Percentiles rank a stretch among this genome's conserved stretches.
Conservation (phyloP, 768 basidiomycete species). For the Sistotremastrum suecicum region DNA sequence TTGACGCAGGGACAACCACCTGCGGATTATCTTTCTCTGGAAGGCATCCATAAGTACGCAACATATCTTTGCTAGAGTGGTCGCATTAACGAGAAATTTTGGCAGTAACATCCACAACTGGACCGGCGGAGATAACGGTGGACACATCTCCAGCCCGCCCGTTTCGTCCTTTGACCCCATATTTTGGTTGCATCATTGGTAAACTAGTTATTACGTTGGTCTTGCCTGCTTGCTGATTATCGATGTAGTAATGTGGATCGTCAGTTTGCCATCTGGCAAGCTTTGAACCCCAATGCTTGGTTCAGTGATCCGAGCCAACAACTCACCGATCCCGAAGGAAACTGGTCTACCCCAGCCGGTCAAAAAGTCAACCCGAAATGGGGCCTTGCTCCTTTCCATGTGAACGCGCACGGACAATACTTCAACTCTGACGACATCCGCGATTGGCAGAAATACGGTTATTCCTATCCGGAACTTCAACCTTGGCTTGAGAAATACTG, state of each 20-base stretch:
- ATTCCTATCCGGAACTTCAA: constrained; percentile 36
- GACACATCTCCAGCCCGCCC: constrained; percentile 32
- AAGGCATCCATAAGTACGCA: constrained; percentile 34
- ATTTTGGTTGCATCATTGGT: constrained; percentile 36
- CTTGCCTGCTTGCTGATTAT: too few species aligned
- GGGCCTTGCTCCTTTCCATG: too few species aligned
- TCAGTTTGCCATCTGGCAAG: constrained; percentile 37
- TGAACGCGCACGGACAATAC: too few species aligned
- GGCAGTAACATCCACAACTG: not conserved
- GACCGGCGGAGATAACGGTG: constrained; percentile 25
- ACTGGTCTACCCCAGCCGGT: too few species aligned
- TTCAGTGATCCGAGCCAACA: too few species aligned
- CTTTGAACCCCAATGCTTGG: constrained; percentile 17
- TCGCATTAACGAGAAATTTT: constrained; percentile 7
- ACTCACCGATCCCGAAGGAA: too few species aligned
- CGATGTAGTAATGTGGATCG: constrained; percentile 31
- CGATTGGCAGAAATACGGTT: constrained; percentile 22
- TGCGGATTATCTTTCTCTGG: too few species aligned
- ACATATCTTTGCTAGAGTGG: constrained; percentile 20
- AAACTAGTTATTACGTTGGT: too few species aligned
- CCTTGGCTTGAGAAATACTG: too few species aligned
- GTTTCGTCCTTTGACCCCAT: constrained; percentile 39
- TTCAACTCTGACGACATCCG: not conserved
- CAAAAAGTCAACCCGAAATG: too few species aligned
- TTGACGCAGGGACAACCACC: too few species aligned